phyloP scores from a whole-genome alignment of 2,329 filamentous ascomycete species.

The Thermothelomyces thermophilus region DNA sequence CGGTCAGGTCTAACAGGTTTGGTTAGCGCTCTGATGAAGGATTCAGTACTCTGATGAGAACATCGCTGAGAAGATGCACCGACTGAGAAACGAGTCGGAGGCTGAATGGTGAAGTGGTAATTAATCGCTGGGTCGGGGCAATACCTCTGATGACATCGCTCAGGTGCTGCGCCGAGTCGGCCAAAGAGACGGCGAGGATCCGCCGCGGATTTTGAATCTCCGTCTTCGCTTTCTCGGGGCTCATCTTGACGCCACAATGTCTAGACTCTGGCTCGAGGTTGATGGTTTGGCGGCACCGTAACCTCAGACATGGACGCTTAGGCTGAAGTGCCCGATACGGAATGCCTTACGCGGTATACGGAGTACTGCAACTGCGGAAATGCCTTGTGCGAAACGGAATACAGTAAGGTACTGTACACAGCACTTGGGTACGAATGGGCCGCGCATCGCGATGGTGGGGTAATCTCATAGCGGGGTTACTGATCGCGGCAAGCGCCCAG shows the following conservation, averaged over 20 bases:
- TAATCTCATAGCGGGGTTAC: no score
- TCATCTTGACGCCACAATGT: background rate
- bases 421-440: no score
- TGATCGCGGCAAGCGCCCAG: no score
- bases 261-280: background rate
- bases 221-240: background rate
- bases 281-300: background rate
- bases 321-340: no score
- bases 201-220: constrained; percentile 48
- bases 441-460: no score
- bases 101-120: no score
- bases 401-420: no score
- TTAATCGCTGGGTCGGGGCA: no score
- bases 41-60: background rate
- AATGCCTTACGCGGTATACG: no score
- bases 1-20: constrained; percentile 28
- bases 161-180: constrained; percentile 40
- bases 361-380: no score
- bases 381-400: no score
- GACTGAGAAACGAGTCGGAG: background rate
- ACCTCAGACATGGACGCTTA: background rate
- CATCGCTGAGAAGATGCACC: background rate
- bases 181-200: constrained; percentile 51
- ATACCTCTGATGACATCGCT: constrained; percentile 49
- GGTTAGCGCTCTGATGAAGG: background rate